Conservation (phyloP, 2,329 filamentous ascomycete species). For the Phialophora verrucosa region DNA sequence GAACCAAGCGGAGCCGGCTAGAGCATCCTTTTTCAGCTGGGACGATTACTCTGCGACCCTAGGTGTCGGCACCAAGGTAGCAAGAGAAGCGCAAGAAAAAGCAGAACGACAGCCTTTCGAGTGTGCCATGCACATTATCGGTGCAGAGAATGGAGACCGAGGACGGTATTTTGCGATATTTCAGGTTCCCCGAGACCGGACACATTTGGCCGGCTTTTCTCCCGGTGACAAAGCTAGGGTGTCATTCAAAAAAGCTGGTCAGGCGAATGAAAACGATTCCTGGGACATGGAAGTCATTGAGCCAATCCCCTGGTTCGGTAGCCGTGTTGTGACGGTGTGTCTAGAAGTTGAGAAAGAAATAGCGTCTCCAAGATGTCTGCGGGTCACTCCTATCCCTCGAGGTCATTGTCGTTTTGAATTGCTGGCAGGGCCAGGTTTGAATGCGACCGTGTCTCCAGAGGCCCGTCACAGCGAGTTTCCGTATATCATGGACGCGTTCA, state of each 20-base stretch:
- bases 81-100: not conserved
- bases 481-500: slow-evolving; percentile 8
- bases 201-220: not conserved
- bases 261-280: not conserved
- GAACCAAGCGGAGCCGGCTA: not conserved
- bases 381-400: not conserved
- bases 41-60: slow-evolving; percentile 9
- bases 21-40: slow-evolving; percentile 4
- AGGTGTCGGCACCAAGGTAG: slow-evolving; percentile 1
- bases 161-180: not conserved
- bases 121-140: not conserved
- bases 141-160: not conserved
- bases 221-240: not conserved
- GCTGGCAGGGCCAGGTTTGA: not conserved
- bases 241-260: not conserved
- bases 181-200: not conserved
- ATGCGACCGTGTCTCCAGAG: slow-evolving; percentile 7
- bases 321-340: not conserved
- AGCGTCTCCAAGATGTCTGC: not conserved
- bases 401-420: not conserved
- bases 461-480: slow-evolving; percentile 14
- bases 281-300: not conserved
- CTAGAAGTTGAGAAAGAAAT: not conserved
- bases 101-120: not conserved
- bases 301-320: not conserved